Evolutionary conservation across 1,139 yeast genomes (phyloP), one percentile per base, ranked within the genome.

Genomic region (Lodderomyces oxycetoniae): DNA sequence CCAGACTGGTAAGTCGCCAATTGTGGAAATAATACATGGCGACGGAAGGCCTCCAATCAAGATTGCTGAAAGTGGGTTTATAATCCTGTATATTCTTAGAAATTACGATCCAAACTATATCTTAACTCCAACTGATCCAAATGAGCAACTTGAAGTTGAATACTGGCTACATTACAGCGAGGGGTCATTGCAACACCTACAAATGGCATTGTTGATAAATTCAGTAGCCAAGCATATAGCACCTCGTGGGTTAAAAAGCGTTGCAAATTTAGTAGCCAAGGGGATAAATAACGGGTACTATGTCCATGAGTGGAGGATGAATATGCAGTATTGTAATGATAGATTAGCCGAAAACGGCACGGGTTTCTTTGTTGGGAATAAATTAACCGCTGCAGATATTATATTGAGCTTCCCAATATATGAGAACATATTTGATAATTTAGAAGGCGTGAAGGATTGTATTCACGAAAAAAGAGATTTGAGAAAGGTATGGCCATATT

Each of bases 371-470:
- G 80, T 75, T 8, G 79, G 79, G 3, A 64, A 72, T 38, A 63
- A 63, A 39, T 55, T 79, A 34, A 63, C 79, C 1, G 83, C 67
- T 2, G 86, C 85, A 2, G 87, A 79, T 47, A 61, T 79, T 32
- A 66, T 76, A 15, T 49, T 73, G 35, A 59, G 64, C 15, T 74
- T 67, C 54, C 75, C 76, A 0, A 40, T 67, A 17, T 57, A 57
- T 40, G 73, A 67, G 42, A 66, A 65, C 39, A 45, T 65, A 2
- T 66, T 67, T 42, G 71, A 66, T 43, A 67, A 67, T 41, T 63
- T 59, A 38, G 57, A 48, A 3, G 68, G 65, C 2, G 59, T 63
- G 3, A 48, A 47, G 33, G 63, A 61, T 26, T 53, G 62, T 13
- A 55, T 64, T 3, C 61, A 62, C 5, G 63, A 58, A 21, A 63